These are phyloP conservation scores for Arabidopsis arenosa DNA, from an alignment of 345 rosid species.

Conservation along the genomic window DNA sequence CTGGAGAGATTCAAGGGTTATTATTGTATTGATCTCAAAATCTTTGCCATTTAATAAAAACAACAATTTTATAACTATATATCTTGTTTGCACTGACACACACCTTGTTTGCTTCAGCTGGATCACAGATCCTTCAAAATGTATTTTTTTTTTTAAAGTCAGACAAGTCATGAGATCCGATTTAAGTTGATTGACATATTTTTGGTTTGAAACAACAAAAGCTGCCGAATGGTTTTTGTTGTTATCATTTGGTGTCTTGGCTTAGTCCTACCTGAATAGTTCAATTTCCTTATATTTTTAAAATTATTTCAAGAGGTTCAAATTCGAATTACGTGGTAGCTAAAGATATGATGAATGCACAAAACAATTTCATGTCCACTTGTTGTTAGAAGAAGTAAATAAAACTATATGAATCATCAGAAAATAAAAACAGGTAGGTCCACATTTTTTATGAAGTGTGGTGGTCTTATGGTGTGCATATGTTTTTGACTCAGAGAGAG, in stretches of 20 bases:
- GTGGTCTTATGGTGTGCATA: conserved; percentile 44
- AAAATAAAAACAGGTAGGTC: conserved; percentile 19
- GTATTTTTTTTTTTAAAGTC: background rate
- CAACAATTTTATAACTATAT: background rate
- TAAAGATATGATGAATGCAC: conserved; percentile 28
- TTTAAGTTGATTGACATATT: conserved; percentile 38
- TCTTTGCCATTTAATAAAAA: too few species aligned
- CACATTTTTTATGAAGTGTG: conserved; percentile 16
- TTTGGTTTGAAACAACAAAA: conserved; percentile 35
- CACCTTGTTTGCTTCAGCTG: conserved; percentile 28
- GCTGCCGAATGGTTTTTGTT: conserved; percentile 37
- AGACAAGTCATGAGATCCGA: conserved; percentile 41
- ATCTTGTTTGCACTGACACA: conserved; percentile 17
- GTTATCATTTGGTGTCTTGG: conserved; percentile 41
- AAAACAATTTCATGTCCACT: conserved; percentile 30
- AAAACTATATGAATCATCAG: background rate
- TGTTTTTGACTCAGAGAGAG: conserved; percentile 36
- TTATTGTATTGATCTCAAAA: too few species aligned
- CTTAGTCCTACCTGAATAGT: conserved; percentile 42
- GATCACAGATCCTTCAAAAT: conserved; percentile 19
- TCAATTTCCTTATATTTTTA: conserved; percentile 27
- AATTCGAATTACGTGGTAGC: conserved; percentile 45
- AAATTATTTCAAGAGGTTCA: conserved; percentile 41
- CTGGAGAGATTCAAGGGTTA: too few species aligned
- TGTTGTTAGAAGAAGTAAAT: background rate